Base-by-base conservation (phyloP, 208 protist species). In the Porcisia deanei region DNA sequence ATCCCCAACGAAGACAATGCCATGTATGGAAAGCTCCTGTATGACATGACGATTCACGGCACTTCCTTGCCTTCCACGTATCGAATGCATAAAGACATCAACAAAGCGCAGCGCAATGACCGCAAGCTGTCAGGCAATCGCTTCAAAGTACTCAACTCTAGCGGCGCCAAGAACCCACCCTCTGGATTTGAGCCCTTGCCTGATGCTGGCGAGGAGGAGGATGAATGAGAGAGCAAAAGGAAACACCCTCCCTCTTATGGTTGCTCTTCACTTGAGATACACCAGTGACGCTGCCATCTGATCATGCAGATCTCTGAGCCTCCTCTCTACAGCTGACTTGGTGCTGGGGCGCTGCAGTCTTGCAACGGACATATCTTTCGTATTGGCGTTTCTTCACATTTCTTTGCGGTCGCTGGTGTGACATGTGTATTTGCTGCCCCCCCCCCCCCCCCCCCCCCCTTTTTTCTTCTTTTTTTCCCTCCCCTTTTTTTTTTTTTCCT, bases 61-160 rank as follows among this genome's bases (percentile, higher is more conserved):
- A 95, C 92, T 0, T 96, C 94, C 20, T 61, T 97, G 14, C 94
- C 94, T 3, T 87, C 89, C 1, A 93, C 85, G 18, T 97, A 97
- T 72, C 87, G 92, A 30, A 96, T 97, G 92, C 91, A 96, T 84
- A 97, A 97, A 75, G 91, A 97, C 67, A 93, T 97, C 59, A 95
- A 96, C 81, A 96, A 96, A 75, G 94, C 94, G 7, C 87, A 96
- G 74, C 92, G 94, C 37, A 97, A 97, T 69, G 94, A 97, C 81
- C 79, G 94, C 30, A 97, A 97, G 77, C 75, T 97, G 16, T 88
- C 91, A 0, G 90, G 91, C 69, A 96, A 97, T 76, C 85, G 91
- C 43, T 97, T 97, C 78, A 94, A 92, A 75, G 86, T 93, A 16
- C 59, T 94, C 49, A 90, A 91, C 70, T 88, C 87, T 4, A 83